These are phyloP conservation scores for Besnoitia besnoiti DNA, from an alignment of 169 alveolate genomes.

Conservation along the genomic window DNA sequence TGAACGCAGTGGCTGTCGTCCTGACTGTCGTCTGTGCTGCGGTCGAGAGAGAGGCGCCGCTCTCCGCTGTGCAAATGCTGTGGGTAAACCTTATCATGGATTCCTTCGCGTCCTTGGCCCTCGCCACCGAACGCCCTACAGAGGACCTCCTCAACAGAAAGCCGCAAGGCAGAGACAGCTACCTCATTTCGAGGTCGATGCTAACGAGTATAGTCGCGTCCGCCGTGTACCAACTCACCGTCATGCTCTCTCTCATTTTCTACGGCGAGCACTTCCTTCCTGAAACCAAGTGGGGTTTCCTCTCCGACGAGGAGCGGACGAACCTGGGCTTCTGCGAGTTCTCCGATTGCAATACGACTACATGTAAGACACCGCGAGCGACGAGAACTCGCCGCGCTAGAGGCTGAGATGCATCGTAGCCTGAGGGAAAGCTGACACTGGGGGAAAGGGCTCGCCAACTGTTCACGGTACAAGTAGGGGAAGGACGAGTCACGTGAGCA, in stretches of 20 bases:
- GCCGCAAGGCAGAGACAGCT: slow-evolving; percentile 88
- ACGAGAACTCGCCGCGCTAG: background rate
- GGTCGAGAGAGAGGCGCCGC: slow-evolving; percentile 80
- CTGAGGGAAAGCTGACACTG: too few relatives aligned
- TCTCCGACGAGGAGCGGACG: slow-evolving; percentile 47
- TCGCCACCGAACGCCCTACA: slow-evolving; percentile 94
- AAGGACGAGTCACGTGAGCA: too few relatives aligned
- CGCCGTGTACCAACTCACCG: slow-evolving; percentile 74
- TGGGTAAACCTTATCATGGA: slow-evolving; percentile 91
- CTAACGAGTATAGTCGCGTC: slow-evolving; percentile 77
- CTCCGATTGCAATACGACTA: slow-evolving; percentile 62
- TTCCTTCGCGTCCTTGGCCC: slow-evolving; percentile 90
- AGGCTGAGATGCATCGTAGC: background rate
- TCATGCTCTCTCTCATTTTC: slow-evolving; percentile 77
- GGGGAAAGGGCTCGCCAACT: too few relatives aligned
- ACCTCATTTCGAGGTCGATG: slow-evolving; percentile 82
- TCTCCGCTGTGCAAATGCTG: slow-evolving; percentile 80
- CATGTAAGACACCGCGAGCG: slow-evolving; percentile 34
- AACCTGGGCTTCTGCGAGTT: slow-evolving; percentile 65
- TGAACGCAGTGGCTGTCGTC: slow-evolving; percentile 88
- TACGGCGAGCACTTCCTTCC: slow-evolving; percentile 87
- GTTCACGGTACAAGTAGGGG: too few relatives aligned
- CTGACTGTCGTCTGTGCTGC: slow-evolving; percentile 85
- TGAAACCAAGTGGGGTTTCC: slow-evolving; percentile 74
- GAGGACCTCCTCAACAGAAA: slow-evolving; percentile 83